A percentile compares a stretch with the other conserved stretches of the same genome.
phyloP scores from a whole-genome alignment of 2,329 filamentous ascomycete genomes.

The Colletotrichum sp. region DNA sequence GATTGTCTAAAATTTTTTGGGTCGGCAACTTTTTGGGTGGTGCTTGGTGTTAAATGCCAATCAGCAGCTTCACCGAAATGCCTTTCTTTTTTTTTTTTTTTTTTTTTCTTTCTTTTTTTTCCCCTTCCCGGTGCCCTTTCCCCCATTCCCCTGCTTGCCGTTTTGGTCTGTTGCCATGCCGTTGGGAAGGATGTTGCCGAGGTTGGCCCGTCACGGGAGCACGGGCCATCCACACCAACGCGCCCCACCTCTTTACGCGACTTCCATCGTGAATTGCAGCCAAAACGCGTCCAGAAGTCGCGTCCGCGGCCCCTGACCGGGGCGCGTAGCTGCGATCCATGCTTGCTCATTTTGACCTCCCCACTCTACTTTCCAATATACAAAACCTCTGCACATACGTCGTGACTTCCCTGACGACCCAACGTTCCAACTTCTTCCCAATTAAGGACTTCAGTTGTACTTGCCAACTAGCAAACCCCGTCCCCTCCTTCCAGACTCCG shows the following conservation, averaged over 20 bases:
- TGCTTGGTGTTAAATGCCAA: too few species aligned
- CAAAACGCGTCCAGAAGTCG: slow-evolving; percentile 16
- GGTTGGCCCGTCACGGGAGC: slow-evolving; percentile 3
- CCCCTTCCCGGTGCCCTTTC: neutral
- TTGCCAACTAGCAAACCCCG: neutral
- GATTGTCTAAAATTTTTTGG: too few species aligned
- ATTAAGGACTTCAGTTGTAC: neutral
- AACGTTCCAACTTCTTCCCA: neutral
- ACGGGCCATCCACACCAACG: neutral
- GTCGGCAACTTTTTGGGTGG: too few species aligned
- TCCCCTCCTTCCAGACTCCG: neutral
- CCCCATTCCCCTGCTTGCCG: neutral
- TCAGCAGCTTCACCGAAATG: too few species aligned
- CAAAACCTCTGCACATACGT: slow-evolving; percentile 17
- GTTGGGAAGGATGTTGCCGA: neutral
- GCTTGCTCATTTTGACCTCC: slow-evolving; percentile 12
- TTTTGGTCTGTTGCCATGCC: neutral
- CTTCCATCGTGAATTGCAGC: slow-evolving; percentile 1
- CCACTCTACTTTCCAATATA: slow-evolving; percentile 16
- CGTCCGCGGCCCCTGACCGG: slow-evolving; percentile 9
- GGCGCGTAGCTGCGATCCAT: slow-evolving; percentile 10
- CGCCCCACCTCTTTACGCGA: slow-evolving; percentile 18
- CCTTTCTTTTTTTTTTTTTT: neutral
- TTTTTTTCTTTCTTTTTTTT: neutral
- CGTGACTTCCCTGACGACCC: neutral